phyloP scores from a whole-genome alignment of 805 yeast genomes.

The Osmozyma mogii region DNA sequence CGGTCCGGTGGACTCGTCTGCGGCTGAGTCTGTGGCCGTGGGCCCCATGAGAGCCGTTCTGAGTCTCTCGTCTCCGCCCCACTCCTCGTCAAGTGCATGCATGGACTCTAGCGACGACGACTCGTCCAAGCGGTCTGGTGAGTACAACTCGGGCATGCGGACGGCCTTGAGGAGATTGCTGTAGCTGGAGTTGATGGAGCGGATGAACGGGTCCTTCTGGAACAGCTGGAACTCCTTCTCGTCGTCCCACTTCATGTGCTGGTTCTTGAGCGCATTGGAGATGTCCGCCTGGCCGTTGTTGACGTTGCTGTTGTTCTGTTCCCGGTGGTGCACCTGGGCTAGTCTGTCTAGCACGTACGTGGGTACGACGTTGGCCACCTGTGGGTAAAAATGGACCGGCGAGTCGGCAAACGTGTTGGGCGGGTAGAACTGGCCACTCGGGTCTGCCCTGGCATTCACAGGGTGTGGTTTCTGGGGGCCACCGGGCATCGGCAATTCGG shows the following conservation, averaged over 20 bases:
- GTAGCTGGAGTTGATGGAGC: slow-evolving; percentile 42
- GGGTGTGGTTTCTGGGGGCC: too few species aligned
- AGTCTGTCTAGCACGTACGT: slow-evolving; percentile 57
- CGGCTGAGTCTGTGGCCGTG: slow-evolving; percentile 22
- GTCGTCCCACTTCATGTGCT: slow-evolving; percentile 7
- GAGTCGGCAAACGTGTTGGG: slow-evolving; percentile 21
- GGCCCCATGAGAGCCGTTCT: slow-evolving; percentile 41
- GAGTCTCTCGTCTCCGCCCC: slow-evolving; percentile 70
- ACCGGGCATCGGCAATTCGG: too few species aligned
- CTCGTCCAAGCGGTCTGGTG: slow-evolving; percentile 17
- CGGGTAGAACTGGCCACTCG: slow-evolving; percentile 7
- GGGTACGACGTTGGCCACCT: slow-evolving; percentile 39
- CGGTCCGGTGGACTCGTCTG: slow-evolving; percentile 13
- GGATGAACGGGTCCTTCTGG: slow-evolving; percentile 30
- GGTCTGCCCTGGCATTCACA: slow-evolving; percentile 6
- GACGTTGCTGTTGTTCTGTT: slow-evolving; percentile 26
- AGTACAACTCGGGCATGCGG: slow-evolving; percentile 34
- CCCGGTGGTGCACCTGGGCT: slow-evolving; percentile 34
- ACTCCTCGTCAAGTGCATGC: slow-evolving; percentile 38
- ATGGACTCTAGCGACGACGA: slow-evolving; percentile 25
- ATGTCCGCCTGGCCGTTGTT: slow-evolving; percentile 13
- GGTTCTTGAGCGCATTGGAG: slow-evolving; percentile 4
- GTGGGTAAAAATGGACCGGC: slow-evolving; percentile 25
- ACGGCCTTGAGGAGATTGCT: slow-evolving; percentile 40
- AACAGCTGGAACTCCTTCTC: slow-evolving; percentile 30